Conservation (phyloP, 1,284 basidiomycete species). For the Caloboletus firmus region DNA sequence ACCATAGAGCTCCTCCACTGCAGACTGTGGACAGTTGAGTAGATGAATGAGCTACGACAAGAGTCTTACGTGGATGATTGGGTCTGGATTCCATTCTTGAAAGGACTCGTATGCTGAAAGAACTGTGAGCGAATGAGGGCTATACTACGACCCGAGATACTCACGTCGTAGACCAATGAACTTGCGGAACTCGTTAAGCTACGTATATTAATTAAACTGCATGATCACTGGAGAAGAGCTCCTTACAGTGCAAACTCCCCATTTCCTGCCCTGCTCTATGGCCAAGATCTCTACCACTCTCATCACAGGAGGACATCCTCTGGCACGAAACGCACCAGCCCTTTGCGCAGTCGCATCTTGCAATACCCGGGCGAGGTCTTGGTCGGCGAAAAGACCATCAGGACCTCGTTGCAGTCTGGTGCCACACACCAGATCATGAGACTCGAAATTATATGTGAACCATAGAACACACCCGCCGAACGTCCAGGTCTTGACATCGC, state of each 20-base stretch:
- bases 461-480: conserved; percentile 48
- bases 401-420: conserved; percentile 51
- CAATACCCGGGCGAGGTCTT: conserved; percentile 64
- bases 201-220: conserved; percentile 47
- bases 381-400: conserved; percentile 66
- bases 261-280: conserved; percentile 67
- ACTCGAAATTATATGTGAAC: neutral
- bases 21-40: conserved; percentile 41
- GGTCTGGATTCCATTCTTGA: conserved; percentile 77
- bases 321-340: conserved; percentile 76
- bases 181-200: conserved; percentile 65
- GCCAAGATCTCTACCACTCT: conserved; percentile 72
- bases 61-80: conserved; percentile 55
- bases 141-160: conserved; percentile 7
- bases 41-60: neutral
- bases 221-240: neutral
- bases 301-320: conserved; percentile 68
- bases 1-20: conserved; percentile 69
- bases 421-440: neutral
- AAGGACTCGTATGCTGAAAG: conserved; percentile 57
- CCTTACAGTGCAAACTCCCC: conserved; percentile 73
- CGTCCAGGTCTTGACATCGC: conserved; percentile 47
- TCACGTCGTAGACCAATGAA: conserved; percentile 53
- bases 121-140: neutral
- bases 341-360: conserved; percentile 63